Conservation (phyloP, 768 basidiomycete genomes). For the Trametes cubensis region DNA sequence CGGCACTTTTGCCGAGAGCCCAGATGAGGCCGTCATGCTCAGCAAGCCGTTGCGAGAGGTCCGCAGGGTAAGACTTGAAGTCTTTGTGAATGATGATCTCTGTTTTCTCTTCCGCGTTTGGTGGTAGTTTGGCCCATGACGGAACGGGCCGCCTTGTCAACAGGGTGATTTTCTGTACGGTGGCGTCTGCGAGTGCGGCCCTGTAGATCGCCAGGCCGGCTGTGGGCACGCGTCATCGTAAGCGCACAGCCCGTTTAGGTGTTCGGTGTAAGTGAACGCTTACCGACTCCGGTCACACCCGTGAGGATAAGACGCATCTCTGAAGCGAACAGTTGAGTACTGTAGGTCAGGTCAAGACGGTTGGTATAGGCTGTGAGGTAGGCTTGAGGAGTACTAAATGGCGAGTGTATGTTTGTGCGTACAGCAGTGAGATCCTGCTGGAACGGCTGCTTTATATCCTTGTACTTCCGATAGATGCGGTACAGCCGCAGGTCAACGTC, state of each 20-base stretch:
- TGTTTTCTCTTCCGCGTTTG: slow-evolving; percentile 35
- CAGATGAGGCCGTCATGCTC: slow-evolving; percentile 42
- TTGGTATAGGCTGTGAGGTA: too few relatives aligned
- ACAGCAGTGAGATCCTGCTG: too few relatives aligned
- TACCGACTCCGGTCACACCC: slow-evolving; percentile 40
- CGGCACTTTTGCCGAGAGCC: slow-evolving; percentile 37
- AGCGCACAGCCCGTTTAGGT: neutral
- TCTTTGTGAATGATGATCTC: slow-evolving; percentile 37
- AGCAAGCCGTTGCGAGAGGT: slow-evolving; percentile 34
- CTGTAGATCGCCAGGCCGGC: slow-evolving; percentile 41
- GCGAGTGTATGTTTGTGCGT: too few relatives aligned
- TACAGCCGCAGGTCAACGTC: too few relatives aligned
- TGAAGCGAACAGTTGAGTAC: neutral
- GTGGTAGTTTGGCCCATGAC: slow-evolving; percentile 35
- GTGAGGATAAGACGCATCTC: slow-evolving; percentile 36
- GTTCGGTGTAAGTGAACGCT: neutral
- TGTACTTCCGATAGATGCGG: too few relatives aligned
- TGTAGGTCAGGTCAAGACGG: too few relatives aligned
- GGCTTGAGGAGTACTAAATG: too few relatives aligned
- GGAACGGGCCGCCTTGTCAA: slow-evolving; percentile 39
- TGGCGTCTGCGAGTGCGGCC: slow-evolving; percentile 35
- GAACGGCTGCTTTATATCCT: too few relatives aligned
- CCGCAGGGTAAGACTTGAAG: slow-evolving; percentile 37
- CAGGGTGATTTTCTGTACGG: slow-evolving; percentile 36
- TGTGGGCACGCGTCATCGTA: slow-evolving; percentile 8